phyloP scores from a whole-genome alignment of 768 basidiomycete species.

The Neoboletus magnificus region DNA sequence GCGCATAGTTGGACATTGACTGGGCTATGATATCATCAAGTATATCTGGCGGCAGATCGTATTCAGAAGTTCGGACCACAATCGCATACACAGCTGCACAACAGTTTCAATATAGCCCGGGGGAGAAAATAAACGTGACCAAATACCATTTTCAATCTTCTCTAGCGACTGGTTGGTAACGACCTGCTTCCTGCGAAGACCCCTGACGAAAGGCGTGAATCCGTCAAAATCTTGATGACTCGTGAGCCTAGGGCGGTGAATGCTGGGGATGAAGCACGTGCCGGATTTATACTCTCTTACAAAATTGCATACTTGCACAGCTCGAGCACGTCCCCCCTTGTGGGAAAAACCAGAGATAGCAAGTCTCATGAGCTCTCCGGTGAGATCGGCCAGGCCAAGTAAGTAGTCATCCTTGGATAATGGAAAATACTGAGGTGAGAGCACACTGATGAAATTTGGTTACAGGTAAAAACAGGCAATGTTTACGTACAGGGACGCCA shows the following conservation, averaged over 20 bases:
- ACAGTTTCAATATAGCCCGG: constrained; percentile 4
- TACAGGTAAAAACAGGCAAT: background rate
- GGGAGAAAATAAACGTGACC: background rate
- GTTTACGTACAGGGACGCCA: constrained; percentile 58
- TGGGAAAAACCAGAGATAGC: constrained; percentile 80
- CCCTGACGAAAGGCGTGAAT: constrained; percentile 64
- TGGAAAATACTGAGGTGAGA: constrained; percentile 62
- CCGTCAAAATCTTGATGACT: constrained; percentile 65
- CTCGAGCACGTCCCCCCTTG: constrained; percentile 61
- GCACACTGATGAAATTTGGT: constrained; percentile 1
- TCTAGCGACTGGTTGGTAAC: constrained; percentile 85
- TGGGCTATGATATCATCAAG: constrained; percentile 65
- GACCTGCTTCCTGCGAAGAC: constrained; percentile 81
- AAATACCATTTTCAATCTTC: constrained; percentile 89
- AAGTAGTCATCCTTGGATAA: constrained; percentile 82
- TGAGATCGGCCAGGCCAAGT: constrained; percentile 89
- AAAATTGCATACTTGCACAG: constrained; percentile 62
- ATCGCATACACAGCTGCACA: constrained; percentile 67
- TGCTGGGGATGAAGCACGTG: constrained; percentile 23
- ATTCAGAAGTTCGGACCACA: constrained; percentile 68
- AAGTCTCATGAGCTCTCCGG: constrained; percentile 95
- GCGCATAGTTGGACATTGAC: constrained; percentile 37
- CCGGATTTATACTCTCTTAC: constrained; percentile 75
- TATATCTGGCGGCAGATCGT: constrained; percentile 62
- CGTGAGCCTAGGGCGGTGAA: background rate